A percentile compares a stretch with the other conserved stretches of the same genome.
Evolutionary conservation across 179 eudicot genomes (phyloP).

Genomic region (Camellia oleifera): DNA sequence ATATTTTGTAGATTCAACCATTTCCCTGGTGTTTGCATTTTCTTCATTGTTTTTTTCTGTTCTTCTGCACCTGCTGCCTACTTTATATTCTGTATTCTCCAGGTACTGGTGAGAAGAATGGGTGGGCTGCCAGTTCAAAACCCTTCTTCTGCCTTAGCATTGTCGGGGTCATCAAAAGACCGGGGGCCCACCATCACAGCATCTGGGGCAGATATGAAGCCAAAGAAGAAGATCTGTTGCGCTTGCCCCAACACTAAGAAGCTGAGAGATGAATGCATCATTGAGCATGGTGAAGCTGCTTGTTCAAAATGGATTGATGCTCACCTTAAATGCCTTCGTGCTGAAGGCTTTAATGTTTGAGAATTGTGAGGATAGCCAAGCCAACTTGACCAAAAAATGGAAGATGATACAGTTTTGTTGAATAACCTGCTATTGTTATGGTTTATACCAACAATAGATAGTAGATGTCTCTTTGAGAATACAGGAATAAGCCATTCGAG

Average conservation of each 20-base stretch:
- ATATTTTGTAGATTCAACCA: not conserved
- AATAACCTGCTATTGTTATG: conserved; percentile 1
- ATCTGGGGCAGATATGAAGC: conserved; percentile 46
- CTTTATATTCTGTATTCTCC: not conserved
- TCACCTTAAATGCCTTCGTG: conserved; percentile 74
- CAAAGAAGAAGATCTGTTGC: conserved; percentile 91
- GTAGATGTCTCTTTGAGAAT: not conserved
- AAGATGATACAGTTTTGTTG: conserved; percentile 6
- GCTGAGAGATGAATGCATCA: conserved; percentile 84
- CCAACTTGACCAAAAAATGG: not conserved
- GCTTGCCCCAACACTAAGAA: conserved; percentile 91
- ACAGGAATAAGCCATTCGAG: not conserved
- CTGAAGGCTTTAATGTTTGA: conserved; percentile 83
- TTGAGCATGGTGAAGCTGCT: conserved; percentile 74
- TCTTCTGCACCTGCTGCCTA: no score
- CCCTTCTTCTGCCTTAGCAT: conserved; percentile 14
- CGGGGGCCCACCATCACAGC: conserved; percentile 29
- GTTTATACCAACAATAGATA: not conserved
- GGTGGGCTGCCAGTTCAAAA: conserved; percentile 33
- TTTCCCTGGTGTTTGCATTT: no score
- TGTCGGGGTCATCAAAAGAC: conserved; percentile 26
- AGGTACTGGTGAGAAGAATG: conserved; percentile 37
- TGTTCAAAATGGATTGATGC: conserved; percentile 91
- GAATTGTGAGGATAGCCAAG: not conserved
- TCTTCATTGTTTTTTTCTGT: not conserved